Evolutionary conservation across 306 rosid genomes (phyloP), one percentile per base, ranked within the genome.

Genomic region (Senna tora): DNA sequence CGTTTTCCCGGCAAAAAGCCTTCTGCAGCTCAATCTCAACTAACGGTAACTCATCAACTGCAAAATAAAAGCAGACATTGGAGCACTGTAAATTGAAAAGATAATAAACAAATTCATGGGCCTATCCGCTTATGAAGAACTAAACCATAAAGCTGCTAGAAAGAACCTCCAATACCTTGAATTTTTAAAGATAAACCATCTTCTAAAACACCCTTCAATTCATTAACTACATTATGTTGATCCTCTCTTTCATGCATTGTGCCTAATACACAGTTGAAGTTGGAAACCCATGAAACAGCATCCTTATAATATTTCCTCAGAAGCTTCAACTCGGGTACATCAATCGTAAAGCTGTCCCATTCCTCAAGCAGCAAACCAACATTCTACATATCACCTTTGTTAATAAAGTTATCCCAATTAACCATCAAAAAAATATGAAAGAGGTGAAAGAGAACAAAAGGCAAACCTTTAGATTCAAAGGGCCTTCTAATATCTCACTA

Each of bases 1-100:
- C 97, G 74, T 83, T 94, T 75, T 82, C 80, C 85, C 96, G 81
- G 72, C 94, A 88, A 74, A 64, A 69, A 76, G 97, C 97, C 83
- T 86, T 94, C 85, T 89, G 83, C 75, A 94, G 79, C 92, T 94
- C 99, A 81, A 78, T 72, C 88, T 86, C 85, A 49, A 86, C 91
- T 21, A 84, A 43, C 52, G 96, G 87, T 66, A 91, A 83, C 75
- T 86, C 95, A 56, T 94, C 92, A 83, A 94, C 99, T 94, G 88
- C 66, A 78, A 45, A 80, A 77, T 62, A 63, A 76, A 85, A 74
- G 75, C 45, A 60, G 74, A 76, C 20, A 62, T 58, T 59, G 57
- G 65, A 53, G 54, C 32, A 51, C 42, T 53, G 50, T 12, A 85
- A 76, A 57, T 74, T 66, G 62, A 79, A 51, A 77, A 71, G 15